phyloP scores from a whole-genome alignment of 176 grass and related monocot species.

The Zoysia japonica region DNA sequence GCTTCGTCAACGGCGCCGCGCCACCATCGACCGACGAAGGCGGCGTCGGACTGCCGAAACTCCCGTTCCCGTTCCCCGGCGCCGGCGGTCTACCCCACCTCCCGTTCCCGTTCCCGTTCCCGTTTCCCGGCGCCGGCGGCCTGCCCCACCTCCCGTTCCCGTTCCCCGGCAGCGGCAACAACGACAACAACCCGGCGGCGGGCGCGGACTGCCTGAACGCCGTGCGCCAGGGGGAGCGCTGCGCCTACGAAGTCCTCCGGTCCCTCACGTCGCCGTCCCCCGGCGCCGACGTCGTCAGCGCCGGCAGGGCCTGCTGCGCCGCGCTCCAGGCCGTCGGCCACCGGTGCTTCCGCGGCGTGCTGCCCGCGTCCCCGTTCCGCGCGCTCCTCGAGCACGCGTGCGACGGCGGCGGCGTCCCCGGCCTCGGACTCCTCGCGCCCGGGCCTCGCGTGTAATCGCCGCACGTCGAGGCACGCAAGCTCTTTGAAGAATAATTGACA shows the following conservation, averaged over 20 bases:
- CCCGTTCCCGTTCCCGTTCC: background rate
- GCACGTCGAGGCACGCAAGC: too few relatives aligned
- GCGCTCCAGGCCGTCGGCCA: conserved; percentile 16
- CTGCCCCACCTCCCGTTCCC: background rate
- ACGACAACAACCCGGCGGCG: background rate
- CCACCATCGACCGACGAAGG: background rate
- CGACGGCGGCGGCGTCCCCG: background rate
- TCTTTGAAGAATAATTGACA: too few relatives aligned
- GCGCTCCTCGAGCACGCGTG: conserved; percentile 21
- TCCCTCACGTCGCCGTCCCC: background rate
- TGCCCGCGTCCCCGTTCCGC: conserved; percentile 21
- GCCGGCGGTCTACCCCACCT: background rate
- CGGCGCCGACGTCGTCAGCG: background rate
- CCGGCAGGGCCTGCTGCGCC: conserved; percentile 13
- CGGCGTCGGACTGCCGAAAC: background rate
- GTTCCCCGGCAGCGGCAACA: too few relatives aligned
- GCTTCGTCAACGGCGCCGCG: background rate
- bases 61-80: background rate
- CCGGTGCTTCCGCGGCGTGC: conserved; percentile 17
- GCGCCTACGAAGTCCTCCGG: conserved; percentile 20
- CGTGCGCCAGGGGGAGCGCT: conserved; percentile 6
- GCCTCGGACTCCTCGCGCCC: background rate
- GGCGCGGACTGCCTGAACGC: conserved; percentile 16
- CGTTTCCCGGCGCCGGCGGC: background rate
- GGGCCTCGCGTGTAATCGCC: too few relatives aligned